phyloP scores from a whole-genome alignment of 345 rosid genomes.

The Salix arbutifolia region DNA sequence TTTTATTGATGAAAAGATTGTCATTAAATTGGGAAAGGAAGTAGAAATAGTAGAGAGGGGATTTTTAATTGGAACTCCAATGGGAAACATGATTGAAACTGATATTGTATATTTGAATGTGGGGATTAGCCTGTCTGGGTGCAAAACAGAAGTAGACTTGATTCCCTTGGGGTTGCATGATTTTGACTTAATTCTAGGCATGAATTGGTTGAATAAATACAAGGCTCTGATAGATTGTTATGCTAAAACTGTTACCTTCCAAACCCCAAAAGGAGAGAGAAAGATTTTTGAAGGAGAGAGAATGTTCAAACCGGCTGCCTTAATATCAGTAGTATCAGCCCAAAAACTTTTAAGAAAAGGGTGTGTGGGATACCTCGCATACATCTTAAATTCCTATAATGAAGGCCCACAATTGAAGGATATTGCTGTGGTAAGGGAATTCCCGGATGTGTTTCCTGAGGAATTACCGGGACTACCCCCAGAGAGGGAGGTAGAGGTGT shows the following conservation, averaged over 20 bases:
- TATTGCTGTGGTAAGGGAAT: not conserved
- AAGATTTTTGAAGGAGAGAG: not conserved
- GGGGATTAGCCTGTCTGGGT: not conserved
- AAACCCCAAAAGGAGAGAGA: not conserved
- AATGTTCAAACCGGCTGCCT: accelerated
- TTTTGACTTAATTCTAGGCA: not conserved
- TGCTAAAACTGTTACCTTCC: not conserved
- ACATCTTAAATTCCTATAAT: too few relatives aligned
- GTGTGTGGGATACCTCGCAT: too few relatives aligned
- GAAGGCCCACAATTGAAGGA: not conserved
- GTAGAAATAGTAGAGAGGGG: not conserved
- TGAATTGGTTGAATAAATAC: too few relatives aligned
- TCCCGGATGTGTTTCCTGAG: not conserved
- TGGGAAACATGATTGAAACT: not conserved
- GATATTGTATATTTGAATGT: too few relatives aligned
- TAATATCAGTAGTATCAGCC: too few relatives aligned
- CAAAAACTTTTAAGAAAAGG: too few relatives aligned
- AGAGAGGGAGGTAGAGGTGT: not conserved
- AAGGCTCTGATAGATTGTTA: too few relatives aligned
- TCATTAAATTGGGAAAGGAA: not conserved
- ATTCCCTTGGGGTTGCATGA: not conserved
- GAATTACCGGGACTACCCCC: not conserved
- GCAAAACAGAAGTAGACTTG: not conserved
- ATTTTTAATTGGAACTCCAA: not conserved
- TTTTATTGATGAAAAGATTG: not conserved